Conservation (phyloP, 2,329 filamentous ascomycete genomes). For the Penicillium decumbens region DNA sequence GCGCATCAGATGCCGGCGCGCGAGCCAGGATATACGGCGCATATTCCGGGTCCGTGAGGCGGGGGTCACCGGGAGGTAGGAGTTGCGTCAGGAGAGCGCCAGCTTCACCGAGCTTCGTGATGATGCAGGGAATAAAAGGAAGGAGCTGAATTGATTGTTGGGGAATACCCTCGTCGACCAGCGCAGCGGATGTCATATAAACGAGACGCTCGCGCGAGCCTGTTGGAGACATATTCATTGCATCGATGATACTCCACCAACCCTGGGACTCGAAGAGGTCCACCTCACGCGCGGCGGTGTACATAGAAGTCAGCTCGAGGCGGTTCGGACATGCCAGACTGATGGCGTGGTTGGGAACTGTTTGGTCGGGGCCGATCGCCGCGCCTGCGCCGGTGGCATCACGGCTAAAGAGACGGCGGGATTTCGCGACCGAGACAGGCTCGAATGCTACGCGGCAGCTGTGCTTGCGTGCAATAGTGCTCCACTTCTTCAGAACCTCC, state of each 20-base stretch:
- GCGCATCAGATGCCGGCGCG: slow-evolving; percentile 47
- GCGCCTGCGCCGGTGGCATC: slow-evolving; percentile 17
- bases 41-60: slow-evolving; percentile 58
- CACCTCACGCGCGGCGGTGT: slow-evolving; percentile 61
- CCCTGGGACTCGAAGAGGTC: slow-evolving; percentile 63
- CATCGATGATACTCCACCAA: slow-evolving; percentile 79
- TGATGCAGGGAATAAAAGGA: slow-evolving; percentile 77
- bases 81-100: slow-evolving; percentile 74
- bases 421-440: slow-evolving; percentile 80
- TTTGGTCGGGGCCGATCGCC: slow-evolving; percentile 30
- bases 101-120: slow-evolving; percentile 73
- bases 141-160: slow-evolving; percentile 79
- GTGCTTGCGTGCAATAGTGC: slow-evolving; percentile 55
- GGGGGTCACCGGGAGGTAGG: slow-evolving; percentile 61
- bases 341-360: slow-evolving; percentile 61
- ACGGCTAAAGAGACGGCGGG: slow-evolving; percentile 59
- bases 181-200: slow-evolving; percentile 57
- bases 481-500: slow-evolving; percentile 62
- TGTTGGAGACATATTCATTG: slow-evolving; percentile 64
- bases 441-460: slow-evolving; percentile 69
- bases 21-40: slow-evolving; percentile 69
- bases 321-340: slow-evolving; percentile 77
- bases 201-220: slow-evolving; percentile 68
- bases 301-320: slow-evolving; percentile 76
- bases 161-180: slow-evolving; percentile 77